Evolutionary conservation across 2,329 filamentous ascomycete species (phyloP).

Genomic region (Fusarium sulawesiense): DNA sequence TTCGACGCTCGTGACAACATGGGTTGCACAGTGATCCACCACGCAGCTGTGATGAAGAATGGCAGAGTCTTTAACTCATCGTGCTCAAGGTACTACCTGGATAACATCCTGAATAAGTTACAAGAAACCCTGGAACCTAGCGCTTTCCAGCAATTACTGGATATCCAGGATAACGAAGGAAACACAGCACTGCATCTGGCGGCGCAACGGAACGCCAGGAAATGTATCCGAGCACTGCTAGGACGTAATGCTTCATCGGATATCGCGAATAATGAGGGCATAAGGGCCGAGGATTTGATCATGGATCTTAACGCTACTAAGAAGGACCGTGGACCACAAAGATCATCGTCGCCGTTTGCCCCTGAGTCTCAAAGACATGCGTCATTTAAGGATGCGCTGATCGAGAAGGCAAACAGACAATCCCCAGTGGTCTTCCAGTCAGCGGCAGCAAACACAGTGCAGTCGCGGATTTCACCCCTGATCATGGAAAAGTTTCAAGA

Average conservation of each 20-base stretch:
- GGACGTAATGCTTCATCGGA: constrained; percentile 85
- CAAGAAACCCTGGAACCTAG: constrained; percentile 80
- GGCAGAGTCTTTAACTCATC: constrained; percentile 85
- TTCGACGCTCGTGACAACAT: constrained; percentile 82
- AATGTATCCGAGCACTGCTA: constrained; percentile 84
- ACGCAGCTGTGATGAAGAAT: constrained; percentile 88
- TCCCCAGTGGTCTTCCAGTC: constrained; percentile 62
- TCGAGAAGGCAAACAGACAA: constrained; percentile 57
- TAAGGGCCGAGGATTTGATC: constrained; percentile 87
- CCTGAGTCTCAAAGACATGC: constrained; percentile 69
- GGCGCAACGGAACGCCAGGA: constrained; percentile 86
- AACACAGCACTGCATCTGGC: constrained; percentile 85
- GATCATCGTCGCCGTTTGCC: constrained; percentile 80
- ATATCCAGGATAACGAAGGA: constrained; percentile 84
- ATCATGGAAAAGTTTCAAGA: constrained; percentile 79
- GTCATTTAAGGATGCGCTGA: constrained; percentile 63
- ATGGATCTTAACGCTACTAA: constrained; percentile 77
- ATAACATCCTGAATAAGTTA: constrained; percentile 88
- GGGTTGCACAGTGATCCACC: constrained; percentile 91
- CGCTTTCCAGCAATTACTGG: constrained; percentile 81
- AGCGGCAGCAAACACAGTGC: constrained; percentile 75
- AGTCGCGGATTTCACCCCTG: constrained; percentile 74
- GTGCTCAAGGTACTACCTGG: constrained; percentile 92
- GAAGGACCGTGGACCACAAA: constrained; percentile 74
- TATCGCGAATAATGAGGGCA: constrained; percentile 82